phyloP scores from a whole-genome alignment of 2,329 filamentous ascomycete species.

The Lecanicillium sp. region DNA sequence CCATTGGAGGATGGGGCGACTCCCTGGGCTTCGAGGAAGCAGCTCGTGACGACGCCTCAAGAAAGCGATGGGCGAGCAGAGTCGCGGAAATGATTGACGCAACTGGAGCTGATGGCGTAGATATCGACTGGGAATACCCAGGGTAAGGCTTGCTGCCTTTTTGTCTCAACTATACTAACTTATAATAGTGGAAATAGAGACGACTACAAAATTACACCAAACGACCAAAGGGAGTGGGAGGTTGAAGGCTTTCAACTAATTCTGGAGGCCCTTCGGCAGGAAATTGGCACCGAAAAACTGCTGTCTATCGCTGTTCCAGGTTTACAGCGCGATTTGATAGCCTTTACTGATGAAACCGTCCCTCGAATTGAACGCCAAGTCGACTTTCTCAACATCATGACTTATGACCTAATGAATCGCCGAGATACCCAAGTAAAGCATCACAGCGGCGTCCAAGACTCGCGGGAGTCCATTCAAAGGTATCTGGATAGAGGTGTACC shows the following conservation, averaged over 20 bases:
- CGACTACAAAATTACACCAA: slow-evolving; percentile 59
- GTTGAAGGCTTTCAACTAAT: slow-evolving; percentile 56
- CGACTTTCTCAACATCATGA: slow-evolving; percentile 62
- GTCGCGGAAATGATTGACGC: slow-evolving; percentile 52
- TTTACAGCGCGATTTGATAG: slow-evolving; percentile 56
- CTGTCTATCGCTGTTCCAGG: slow-evolving; percentile 64
- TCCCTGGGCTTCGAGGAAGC: slow-evolving; percentile 52
- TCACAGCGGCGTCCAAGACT: slow-evolving; percentile 53
- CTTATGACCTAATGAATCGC: slow-evolving; percentile 63
- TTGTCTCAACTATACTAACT: not conserved
- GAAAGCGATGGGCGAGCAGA: slow-evolving; percentile 54
- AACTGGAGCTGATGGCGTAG: slow-evolving; percentile 56
- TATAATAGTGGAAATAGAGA: slow-evolving; percentile 53
- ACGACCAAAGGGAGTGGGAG: slow-evolving; percentile 51
- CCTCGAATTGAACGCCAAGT: slow-evolving; percentile 50
- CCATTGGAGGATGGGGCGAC: slow-evolving; percentile 70
- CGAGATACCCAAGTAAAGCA: slow-evolving; percentile 56
- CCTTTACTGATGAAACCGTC: slow-evolving; percentile 49
- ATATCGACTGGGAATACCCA: slow-evolving; percentile 60
- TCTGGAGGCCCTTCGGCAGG: slow-evolving; percentile 46
- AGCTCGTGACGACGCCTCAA: slow-evolving; percentile 40
- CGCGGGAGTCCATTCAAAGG: slow-evolving; percentile 44
- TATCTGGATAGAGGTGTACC: slow-evolving; percentile 50
- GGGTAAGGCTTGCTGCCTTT: slow-evolving; percentile 23
- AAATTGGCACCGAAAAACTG: slow-evolving; percentile 47